Evolutionary conservation across 345 rosid species (phyloP).

Genomic region (Aquilaria sinensis): DNA sequence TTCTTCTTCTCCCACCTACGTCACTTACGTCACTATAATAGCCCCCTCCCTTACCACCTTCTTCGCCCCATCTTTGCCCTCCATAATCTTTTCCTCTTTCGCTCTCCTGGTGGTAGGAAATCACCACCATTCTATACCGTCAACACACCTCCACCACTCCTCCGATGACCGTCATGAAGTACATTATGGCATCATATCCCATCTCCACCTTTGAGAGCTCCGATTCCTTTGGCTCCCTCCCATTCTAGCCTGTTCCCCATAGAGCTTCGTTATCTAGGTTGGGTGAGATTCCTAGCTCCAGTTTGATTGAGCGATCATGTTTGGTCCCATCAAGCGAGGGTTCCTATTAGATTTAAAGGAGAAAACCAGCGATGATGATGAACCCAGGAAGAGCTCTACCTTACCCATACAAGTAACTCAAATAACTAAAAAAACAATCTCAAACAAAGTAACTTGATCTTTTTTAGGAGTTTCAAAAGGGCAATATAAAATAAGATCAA

Average conservation of each 20-base stretch:
- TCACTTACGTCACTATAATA: no score
- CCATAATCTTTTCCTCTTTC: no score
- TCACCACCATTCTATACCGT: no score
- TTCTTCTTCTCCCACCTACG: no score
- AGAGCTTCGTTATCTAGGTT: slow-evolving; percentile 27
- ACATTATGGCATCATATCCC: slow-evolving; percentile 31
- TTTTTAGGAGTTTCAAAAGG: slow-evolving; percentile 31
- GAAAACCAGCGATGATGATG: slow-evolving; percentile 16
- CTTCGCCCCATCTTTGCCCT: no score
- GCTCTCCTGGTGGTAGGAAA: no score
- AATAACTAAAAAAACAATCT: slow-evolving; percentile 19
- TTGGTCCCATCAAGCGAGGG: slow-evolving; percentile 42
- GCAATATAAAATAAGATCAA: slow-evolving; percentile 42
- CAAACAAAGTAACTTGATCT: slow-evolving; percentile 25
- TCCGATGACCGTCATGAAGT: slow-evolving; percentile 28
- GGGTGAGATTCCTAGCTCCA: slow-evolving; percentile 46
- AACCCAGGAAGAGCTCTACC: slow-evolving; percentile 28
- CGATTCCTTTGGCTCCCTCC: slow-evolving; percentile 68
- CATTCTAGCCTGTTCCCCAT: slow-evolving; percentile 77
- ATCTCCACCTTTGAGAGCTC: slow-evolving; percentile 91
- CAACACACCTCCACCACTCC: slow-evolving; percentile 59
- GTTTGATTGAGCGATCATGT: slow-evolving; percentile 39
- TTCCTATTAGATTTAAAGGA: slow-evolving; percentile 31
- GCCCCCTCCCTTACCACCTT: no score
- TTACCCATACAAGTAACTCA: slow-evolving; percentile 34